These are phyloP conservation scores for Ustulina deusta DNA, from an alignment of 2,329 filamentous ascomycete species.

Conservation along the genomic window DNA sequence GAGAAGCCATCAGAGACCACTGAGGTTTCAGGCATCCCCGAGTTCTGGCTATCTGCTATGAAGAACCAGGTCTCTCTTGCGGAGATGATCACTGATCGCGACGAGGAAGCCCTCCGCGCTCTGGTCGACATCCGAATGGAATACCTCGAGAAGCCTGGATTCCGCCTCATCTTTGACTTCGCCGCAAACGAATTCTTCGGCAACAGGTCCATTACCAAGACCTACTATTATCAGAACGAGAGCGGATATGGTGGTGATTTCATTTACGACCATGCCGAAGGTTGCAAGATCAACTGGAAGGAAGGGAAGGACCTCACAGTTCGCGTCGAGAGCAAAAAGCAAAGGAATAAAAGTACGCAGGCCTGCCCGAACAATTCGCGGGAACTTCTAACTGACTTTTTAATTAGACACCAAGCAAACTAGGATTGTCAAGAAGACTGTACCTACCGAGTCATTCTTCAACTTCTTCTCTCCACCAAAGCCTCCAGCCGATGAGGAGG, in stretches of 20 bases:
- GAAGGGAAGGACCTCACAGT: constrained; percentile 92
- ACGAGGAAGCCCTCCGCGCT: constrained; percentile 91
- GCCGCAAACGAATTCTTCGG: constrained; percentile 95
- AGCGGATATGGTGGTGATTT: constrained; percentile 98
- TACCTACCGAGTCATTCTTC: constrained; percentile 98
- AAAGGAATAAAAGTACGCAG: constrained; percentile 94
- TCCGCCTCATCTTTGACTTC: constrained; percentile 98
- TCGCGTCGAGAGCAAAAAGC: constrained; percentile 98
- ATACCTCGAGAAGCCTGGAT: constrained; percentile 97
- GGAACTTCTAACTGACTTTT: constrained; percentile 22
- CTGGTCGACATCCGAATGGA: constrained; percentile 97
- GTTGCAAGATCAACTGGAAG: constrained; percentile 98
- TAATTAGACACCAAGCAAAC: constrained; percentile 95
- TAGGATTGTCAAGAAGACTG: constrained; percentile 98
- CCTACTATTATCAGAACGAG: constrained; percentile 99
- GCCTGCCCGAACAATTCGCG: neutral
- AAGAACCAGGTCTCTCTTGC: constrained; percentile 98
- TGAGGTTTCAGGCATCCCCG: constrained; percentile 84
- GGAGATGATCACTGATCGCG: constrained; percentile 98
- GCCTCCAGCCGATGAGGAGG: constrained; percentile 75
- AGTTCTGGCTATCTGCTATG: constrained; percentile 99
- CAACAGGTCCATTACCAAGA: constrained; percentile 98
- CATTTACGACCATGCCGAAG: constrained; percentile 99
- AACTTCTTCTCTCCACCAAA: constrained; percentile 99
- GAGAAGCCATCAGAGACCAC: constrained; percentile 64